Evolutionary conservation across 2,329 filamentous ascomycete genomes (phyloP).

Genomic region (Colletotrichum tabaci): DNA sequence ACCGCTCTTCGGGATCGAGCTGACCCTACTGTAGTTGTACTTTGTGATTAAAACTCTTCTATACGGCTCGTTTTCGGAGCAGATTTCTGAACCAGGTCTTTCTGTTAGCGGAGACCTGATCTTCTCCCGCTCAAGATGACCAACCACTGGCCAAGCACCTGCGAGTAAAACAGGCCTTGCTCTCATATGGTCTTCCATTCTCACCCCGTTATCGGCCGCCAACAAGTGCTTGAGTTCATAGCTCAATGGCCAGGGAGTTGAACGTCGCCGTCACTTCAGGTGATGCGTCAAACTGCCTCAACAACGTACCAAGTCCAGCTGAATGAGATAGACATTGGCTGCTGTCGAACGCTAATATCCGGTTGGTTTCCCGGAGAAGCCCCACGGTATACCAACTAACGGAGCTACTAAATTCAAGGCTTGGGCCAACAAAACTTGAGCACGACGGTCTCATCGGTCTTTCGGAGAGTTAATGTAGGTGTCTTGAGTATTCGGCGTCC

Average conservation of each 20-base stretch:
- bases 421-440: not conserved
- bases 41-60: too few relatives aligned
- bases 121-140: not conserved
- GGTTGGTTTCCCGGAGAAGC: too few relatives aligned
- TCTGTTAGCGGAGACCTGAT: not conserved
- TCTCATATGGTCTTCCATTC: accelerated
- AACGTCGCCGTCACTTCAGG: not conserved
- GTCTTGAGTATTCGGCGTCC: not conserved
- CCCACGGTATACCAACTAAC: too few relatives aligned
- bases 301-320: too few relatives aligned
- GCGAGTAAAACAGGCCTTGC: not conserved
- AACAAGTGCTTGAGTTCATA: too few relatives aligned
- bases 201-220: accelerated
- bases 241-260: not conserved
- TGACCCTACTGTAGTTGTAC: not conserved
- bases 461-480: not conserved
- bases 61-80: not conserved
- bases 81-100: not conserved
- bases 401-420: too few relatives aligned
- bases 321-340: too few relatives aligned
- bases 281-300: too few relatives aligned
- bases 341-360: too few relatives aligned
- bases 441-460: not conserved
- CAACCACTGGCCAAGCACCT: not conserved
- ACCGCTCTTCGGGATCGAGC: not conserved